phyloP scores from a whole-genome alignment of 257 asterid genomes.

The Penstemon davidsonii region DNA sequence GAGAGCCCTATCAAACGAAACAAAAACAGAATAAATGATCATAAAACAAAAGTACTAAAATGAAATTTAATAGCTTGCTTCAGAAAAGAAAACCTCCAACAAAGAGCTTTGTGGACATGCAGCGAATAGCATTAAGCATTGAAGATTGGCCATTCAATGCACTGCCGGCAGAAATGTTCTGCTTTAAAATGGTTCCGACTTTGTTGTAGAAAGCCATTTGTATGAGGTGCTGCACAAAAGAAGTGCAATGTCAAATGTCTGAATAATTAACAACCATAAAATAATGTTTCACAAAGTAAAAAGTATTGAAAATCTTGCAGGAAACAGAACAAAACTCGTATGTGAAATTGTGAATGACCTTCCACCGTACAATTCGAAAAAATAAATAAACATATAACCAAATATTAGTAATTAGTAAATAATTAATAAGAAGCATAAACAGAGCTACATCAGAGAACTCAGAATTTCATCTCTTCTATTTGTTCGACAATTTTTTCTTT shows the following conservation, averaged over 20 bases:
- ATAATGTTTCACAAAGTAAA: too few species aligned
- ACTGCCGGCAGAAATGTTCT: slow-evolving; percentile 38
- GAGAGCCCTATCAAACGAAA: slow-evolving; percentile 59
- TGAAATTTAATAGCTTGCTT: not conserved
- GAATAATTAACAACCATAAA: too few species aligned
- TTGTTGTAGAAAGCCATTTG: slow-evolving; percentile 71
- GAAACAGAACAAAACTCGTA: too few species aligned
- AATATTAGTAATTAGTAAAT: too few species aligned
- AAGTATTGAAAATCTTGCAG: too few species aligned
- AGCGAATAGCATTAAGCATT: slow-evolving; percentile 59
- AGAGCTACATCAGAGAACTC: too few species aligned
- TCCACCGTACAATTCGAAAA: too few species aligned
- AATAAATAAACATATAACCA: too few species aligned
- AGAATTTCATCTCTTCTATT: too few species aligned
- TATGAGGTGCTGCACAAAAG: slow-evolving; percentile 32
- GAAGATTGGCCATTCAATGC: slow-evolving; percentile 43
- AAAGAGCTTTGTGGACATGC: slow-evolving; percentile 78
- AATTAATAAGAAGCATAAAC: too few species aligned
- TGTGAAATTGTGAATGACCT: too few species aligned
- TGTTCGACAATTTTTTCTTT: too few species aligned
- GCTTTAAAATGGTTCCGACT: slow-evolving; percentile 58
- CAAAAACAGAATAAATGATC: not conserved
- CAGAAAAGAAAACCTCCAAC: slow-evolving; percentile 51
- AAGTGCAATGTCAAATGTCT: not conserved
- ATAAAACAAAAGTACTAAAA: not conserved